phyloP scores from a whole-genome alignment of 2,329 filamentous ascomycete genomes.

The Alternaria incomplexa region DNA sequence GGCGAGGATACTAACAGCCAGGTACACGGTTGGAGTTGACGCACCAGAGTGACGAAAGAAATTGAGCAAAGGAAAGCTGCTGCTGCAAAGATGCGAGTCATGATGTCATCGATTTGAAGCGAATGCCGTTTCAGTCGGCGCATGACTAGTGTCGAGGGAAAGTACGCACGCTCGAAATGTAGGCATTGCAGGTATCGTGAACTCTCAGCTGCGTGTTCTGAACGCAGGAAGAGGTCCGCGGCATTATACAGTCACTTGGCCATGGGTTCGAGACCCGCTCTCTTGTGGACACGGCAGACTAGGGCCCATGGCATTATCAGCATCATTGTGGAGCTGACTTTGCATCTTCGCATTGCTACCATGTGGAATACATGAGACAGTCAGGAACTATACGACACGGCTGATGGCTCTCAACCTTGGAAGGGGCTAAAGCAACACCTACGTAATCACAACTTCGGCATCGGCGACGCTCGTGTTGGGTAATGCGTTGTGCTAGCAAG shows the following conservation, averaged over 20 bases:
- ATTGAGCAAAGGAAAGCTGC: background rate
- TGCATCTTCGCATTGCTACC: background rate
- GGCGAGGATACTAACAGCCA: conserved; percentile 21
- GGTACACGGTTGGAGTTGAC: background rate
- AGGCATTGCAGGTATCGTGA: background rate
- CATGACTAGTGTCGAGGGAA: conserved; percentile 15
- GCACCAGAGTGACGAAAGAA: conserved; percentile 4
- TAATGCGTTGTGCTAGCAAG: background rate
- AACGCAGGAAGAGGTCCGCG: background rate
- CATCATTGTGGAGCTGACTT: background rate
- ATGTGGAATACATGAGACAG: background rate
- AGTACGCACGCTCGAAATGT: background rate
- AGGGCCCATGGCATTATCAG: background rate
- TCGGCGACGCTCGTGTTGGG: background rate
- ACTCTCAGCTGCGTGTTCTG: background rate
- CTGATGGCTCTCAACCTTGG: background rate
- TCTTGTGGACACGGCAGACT: background rate
- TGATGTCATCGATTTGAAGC: conserved; percentile 47
- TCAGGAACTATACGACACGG: background rate
- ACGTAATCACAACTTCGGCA: background rate
- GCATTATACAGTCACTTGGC: background rate
- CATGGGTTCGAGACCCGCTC: background rate
- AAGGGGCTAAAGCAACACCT: background rate
- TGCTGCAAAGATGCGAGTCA: conserved; percentile 26
- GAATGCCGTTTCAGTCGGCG: conserved; percentile 33